Evolutionary conservation across 2,329 filamentous ascomycete genomes (phyloP).

Genomic region (Trichoderma oligosporum): DNA sequence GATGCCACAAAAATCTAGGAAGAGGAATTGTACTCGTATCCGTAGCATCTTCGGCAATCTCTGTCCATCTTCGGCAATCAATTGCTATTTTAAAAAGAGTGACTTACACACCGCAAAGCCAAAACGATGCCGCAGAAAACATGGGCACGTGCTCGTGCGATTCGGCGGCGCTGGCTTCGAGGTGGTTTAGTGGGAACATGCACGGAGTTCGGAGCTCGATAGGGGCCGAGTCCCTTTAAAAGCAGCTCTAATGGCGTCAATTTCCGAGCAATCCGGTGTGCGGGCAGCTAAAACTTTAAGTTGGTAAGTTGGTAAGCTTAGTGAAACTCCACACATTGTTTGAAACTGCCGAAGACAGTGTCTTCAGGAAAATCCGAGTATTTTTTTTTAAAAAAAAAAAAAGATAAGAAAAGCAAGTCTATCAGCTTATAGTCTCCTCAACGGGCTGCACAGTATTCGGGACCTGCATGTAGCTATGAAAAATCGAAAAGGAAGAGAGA

Average conservation of each 20-base stretch:
- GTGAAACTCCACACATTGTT: background rate
- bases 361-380: too few species aligned
- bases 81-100: too few species aligned
- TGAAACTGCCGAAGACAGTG: too few species aligned
- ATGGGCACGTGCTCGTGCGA: background rate
- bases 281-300: background rate
- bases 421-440: too few species aligned
- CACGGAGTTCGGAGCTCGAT: slow-evolving; percentile 7
- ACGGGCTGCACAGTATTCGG: background rate
- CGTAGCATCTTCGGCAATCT: too few species aligned
- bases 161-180: background rate
- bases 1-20: too few species aligned
- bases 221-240: too few species aligned
- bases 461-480: background rate
- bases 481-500: too few species aligned
- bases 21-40: too few species aligned
- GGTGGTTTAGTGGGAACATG: background rate
- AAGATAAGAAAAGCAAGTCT: too few species aligned
- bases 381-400: too few species aligned
- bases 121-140: background rate
- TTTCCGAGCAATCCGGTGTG: slow-evolving; percentile 17
- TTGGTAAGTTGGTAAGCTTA: slow-evolving; percentile 1
- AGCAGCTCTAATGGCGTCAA: slow-evolving; percentile 1
- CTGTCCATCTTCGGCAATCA: too few species aligned
- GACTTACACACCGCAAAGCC: background rate